Conservation (phyloP, 164 flowering plant genomes). For the Berberis thunbergii region DNA sequence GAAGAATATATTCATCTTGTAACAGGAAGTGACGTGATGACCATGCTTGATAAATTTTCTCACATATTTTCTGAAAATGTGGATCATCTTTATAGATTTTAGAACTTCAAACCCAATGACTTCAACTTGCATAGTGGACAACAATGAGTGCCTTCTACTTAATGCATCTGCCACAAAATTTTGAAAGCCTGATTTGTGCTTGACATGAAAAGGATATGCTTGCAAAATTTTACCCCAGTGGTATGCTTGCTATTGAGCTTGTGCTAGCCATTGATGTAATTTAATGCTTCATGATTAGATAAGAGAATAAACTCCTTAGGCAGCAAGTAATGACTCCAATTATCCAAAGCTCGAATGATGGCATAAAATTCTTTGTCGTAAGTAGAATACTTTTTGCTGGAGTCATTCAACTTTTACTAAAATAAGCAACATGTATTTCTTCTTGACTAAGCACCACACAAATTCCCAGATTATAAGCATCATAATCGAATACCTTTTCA, state of each 20-base stretch:
- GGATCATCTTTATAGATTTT: slow-evolving; percentile 2
- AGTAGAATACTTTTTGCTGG: not conserved
- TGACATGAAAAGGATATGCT: not conserved
- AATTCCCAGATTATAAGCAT: not conserved
- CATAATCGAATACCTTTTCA: not conserved
- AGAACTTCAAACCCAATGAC: slow-evolving; percentile 5
- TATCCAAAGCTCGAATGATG: not conserved
- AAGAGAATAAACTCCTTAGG: not conserved
- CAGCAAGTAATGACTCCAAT: slow-evolving; percentile 3
- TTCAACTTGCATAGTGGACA: not conserved
- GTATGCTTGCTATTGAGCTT: slow-evolving; percentile 1
- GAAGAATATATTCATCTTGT: slow-evolving; percentile 9
- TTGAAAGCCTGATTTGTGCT: not conserved
- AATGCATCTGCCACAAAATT: slow-evolving; percentile 12
- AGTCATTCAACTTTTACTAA: not conserved
- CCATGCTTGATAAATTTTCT: not conserved
- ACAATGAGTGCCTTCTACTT: not conserved
- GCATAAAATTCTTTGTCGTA: slow-evolving; percentile 10
- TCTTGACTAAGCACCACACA: no score
- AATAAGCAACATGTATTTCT: not conserved
- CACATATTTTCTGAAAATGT: not conserved
- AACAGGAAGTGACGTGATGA: not conserved
- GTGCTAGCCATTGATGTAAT: not conserved
- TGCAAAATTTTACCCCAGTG: slow-evolving; percentile 4
- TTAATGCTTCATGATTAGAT: not conserved